Base-by-base conservation (phyloP, 1,284 basidiomycete genomes). In the Boletellus deceptivus region DNA sequence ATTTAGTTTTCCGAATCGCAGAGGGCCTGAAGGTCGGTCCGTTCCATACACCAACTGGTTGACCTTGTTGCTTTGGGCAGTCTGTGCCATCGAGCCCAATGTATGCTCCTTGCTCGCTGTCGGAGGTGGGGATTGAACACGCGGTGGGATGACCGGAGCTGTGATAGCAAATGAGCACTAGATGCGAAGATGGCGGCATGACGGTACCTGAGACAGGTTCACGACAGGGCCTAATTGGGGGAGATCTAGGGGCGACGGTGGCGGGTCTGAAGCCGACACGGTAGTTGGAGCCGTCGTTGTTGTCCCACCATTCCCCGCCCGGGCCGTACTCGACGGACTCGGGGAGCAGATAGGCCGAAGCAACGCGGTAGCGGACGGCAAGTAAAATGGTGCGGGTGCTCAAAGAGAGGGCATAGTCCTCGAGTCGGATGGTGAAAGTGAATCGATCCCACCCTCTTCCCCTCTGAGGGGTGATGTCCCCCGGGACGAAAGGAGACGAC, bases 261-360 rank as follows among this genome's bases (percentile, higher is more conserved):
- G 53, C 55, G 49, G 69, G 63, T 46, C 72, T 68, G 67, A 89
- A 89, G 11, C 65, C 72, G 50, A 97, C 75, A 47, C 81, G 74
- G 72, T 94, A 97, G 70, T 97, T 95, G 59, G 69, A 63, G 1
- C 84, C 86, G 14, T 69, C 73, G 62, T 96, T 97, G 70, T 94
- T 96, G 73, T 97, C 94, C 94, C 95, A 97, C 76, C 81, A 77
- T 75, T 85, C 72, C 62, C 84, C 67, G 56, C 73, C 61, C 4
- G 62, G 50, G 65, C 77, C 53, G 64, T 52, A 52, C 59, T 75
- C 75, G 57, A 78, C 69, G 43, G 75, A 78, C 67, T 76, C 78
- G 51, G 48, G 36, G 70, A 70, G 65, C 2, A 63, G 62, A 24
- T 58, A 52, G 43, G 64, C 63, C n/a, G 64, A 53, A 29, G 59